Evolutionary conservation across 1,139 yeast species (phyloP).

Genomic region (Candida pseudoviswanathii): DNA sequence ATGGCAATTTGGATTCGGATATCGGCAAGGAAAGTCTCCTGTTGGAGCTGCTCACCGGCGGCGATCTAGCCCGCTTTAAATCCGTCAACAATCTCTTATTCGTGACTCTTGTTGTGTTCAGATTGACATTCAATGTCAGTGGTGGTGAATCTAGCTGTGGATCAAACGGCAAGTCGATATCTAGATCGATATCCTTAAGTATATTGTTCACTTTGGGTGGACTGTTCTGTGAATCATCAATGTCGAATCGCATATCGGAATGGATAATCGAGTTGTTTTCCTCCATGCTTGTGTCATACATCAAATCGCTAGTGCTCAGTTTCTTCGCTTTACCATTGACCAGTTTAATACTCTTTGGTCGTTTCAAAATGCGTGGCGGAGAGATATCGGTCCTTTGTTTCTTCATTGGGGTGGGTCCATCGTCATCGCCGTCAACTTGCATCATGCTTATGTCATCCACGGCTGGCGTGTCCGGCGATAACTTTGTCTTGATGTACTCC

Average conservation of each 20-base stretch:
- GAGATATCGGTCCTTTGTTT: constrained; percentile 8
- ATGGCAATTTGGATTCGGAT: constrained; percentile 24
- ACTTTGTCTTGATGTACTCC: constrained; percentile 31
- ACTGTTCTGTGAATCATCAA: constrained; percentile 11
- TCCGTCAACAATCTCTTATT: constrained; percentile 18
- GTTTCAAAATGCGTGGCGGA: constrained; percentile 19
- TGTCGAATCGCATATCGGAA: constrained; percentile 6
- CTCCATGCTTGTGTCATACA: constrained; percentile 16
- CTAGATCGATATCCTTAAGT: constrained; percentile 17
- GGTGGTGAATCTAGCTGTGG: constrained; percentile 38
- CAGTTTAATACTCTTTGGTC: constrained; percentile 34
- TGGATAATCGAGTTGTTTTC: constrained; percentile 11
- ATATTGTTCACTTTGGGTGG: constrained; percentile 11
- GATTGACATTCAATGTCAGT: constrained; percentile 3
- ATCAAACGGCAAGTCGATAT: constrained; percentile 33
- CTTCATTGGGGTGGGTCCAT: constrained; percentile 9
- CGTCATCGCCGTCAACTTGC: constrained; percentile 7
- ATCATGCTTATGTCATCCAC: constrained; percentile 5
- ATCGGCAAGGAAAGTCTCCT: constrained; percentile 15
- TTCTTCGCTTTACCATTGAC: constrained; percentile 20
- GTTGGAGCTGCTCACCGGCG: constrained; percentile 19
- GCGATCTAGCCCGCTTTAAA: constrained; percentile 11
- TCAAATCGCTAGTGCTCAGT: constrained; percentile 12
- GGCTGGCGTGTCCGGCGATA: constrained; percentile 1
- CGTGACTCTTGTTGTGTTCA: neutral